Conservation (phyloP, 495 filamentous ascomycete species). For the Xylaria sp. region DNA sequence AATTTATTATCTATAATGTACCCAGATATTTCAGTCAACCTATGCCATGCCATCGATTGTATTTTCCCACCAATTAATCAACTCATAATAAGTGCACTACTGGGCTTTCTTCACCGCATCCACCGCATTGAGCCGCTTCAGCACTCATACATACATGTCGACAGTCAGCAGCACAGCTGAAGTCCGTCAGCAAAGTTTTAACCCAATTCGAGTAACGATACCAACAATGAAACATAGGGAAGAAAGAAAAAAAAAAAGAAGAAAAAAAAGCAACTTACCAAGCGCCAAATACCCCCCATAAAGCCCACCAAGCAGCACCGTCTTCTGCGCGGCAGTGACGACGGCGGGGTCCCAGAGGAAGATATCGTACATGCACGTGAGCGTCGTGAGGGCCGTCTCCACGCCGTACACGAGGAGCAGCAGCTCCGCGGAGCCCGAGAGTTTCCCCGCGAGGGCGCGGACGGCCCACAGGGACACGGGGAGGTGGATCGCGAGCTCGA, state of each 20-base stretch:
- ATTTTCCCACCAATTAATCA: neutral
- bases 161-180: slow-evolving; percentile 47
- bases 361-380: slow-evolving; percentile 65
- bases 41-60: neutral
- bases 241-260: neutral
- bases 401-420: slow-evolving; percentile 72
- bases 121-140: slow-evolving; percentile 42
- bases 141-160: slow-evolving; percentile 51
- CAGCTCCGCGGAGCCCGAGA: slow-evolving; percentile 62
- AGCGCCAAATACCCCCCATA: slow-evolving; percentile 77
- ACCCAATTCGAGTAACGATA: too few relatives aligned
- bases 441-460: slow-evolving; percentile 39
- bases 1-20: neutral
- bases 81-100: slow-evolving; percentile 24
- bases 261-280: slow-evolving; percentile 60
- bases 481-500: slow-evolving; percentile 73
- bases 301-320: slow-evolving; percentile 57
- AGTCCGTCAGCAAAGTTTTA: neutral
- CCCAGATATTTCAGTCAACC: neutral
- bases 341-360: slow-evolving; percentile 60
- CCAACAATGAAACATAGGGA: neutral
- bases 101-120: slow-evolving; percentile 49
- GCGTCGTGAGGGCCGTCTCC: slow-evolving; percentile 74
- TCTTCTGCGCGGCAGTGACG: slow-evolving; percentile 57
- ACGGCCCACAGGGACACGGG: slow-evolving; percentile 70